These are phyloP conservation scores for Pinus tabuliformis DNA, from an alignment of 75 land plant species.

Conservation along the genomic window DNA sequence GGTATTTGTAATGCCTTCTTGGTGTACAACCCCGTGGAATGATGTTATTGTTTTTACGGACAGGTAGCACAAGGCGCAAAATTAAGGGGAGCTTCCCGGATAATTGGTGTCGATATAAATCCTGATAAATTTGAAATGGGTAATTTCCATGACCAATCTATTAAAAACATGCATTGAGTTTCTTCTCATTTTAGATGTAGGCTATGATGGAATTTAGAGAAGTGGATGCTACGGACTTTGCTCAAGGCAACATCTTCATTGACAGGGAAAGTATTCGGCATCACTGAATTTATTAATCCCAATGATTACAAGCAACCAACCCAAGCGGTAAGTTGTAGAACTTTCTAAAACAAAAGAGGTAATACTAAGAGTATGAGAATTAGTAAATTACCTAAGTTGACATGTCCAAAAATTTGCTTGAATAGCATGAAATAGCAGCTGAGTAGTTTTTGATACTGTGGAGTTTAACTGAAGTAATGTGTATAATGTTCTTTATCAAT, in stretches of 20 bases:
- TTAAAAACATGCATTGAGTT: not conserved
- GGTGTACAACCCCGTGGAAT: not conserved
- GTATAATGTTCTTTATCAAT: no score
- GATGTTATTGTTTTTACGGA: not conserved
- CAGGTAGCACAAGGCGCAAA: conserved; percentile 89
- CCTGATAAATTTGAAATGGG: conserved; percentile 66
- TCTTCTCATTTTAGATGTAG: not conserved
- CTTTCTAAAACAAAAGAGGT: no score
- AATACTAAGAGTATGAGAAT: no score
- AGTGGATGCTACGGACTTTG: not conserved
- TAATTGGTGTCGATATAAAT: conserved; percentile 89
- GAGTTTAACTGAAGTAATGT: no score
- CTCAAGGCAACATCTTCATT: not conserved
- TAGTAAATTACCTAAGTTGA: no score
- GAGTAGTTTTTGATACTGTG: no score
- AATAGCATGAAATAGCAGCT: no score
- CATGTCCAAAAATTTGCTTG: no score
- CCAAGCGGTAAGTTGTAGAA: conserved; percentile 50
- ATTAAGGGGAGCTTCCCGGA: conserved; percentile 72
- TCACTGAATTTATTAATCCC: conserved; percentile 79
- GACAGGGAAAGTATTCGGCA: conserved; percentile 72
- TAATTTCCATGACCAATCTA: conserved; percentile 1
- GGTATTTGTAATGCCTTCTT: not conserved
- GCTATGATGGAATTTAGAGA: not conserved
- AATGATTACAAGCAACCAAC: conserved; percentile 68